phyloP scores from a whole-genome alignment of 257 asterid species.

The Nicotiana undulata region DNA sequence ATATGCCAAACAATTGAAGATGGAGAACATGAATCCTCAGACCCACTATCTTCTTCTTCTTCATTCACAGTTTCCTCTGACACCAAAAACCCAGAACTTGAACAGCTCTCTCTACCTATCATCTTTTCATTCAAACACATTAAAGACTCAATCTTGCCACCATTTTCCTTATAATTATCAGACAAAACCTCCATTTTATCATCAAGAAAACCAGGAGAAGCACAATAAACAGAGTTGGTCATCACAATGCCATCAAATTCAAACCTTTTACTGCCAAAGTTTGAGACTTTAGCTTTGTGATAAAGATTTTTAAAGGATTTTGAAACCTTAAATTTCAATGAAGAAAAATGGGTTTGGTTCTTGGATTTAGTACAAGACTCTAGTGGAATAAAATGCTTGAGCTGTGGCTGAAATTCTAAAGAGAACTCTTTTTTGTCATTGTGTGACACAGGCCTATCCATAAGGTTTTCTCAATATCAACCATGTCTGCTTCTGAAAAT shows the following conservation, averaged over 20 bases:
- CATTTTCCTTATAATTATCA: slow-evolving; percentile 7
- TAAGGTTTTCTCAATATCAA: slow-evolving; percentile 21
- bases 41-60: slow-evolving; percentile 41
- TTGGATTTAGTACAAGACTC: slow-evolving; percentile 16
- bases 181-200: slow-evolving; percentile 27
- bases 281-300: slow-evolving; percentile 23
- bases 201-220: slow-evolving; percentile 33
- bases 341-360: slow-evolving; percentile 26
- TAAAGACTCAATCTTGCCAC: slow-evolving; percentile 12
- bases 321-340: slow-evolving; percentile 38
- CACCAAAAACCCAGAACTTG: slow-evolving; percentile 42
- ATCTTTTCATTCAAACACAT: slow-evolving; percentile 18
- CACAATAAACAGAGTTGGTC: slow-evolving; percentile 43
- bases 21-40: slow-evolving; percentile 47
- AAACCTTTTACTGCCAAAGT: slow-evolving; percentile 27
- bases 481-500: slow-evolving; percentile 32
- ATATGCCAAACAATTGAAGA: slow-evolving; percentile 34
- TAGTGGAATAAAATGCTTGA: slow-evolving; percentile 15
- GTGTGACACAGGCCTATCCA: slow-evolving; percentile 39
- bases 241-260: slow-evolving; percentile 45
- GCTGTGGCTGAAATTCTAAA: slow-evolving; percentile 17
- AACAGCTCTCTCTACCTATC: slow-evolving; percentile 34
- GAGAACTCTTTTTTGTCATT: slow-evolving; percentile 23
- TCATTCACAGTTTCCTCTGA: slow-evolving; percentile 42
- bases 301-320: slow-evolving; percentile 40